A percentile compares a stretch with the other conserved stretches of the same genome.
Evolutionary conservation across 345 rosid species (phyloP).

Genomic region (Acer saccharum): DNA sequence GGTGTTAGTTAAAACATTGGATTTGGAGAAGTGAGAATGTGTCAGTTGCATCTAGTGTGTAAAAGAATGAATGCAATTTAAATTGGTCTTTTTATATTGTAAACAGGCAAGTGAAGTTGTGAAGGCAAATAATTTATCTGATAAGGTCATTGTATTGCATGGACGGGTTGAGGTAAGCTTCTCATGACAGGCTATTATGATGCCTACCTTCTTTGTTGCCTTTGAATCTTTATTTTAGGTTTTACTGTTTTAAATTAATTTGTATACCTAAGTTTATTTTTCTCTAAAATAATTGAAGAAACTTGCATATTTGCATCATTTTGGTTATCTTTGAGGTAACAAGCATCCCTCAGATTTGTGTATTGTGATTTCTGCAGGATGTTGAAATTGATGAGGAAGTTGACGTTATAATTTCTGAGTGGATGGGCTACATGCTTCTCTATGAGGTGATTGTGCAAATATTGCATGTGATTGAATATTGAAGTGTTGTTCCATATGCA

Average conservation of each 20-base stretch:
- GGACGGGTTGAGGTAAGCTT: constrained; percentile 93
- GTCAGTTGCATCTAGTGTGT: background rate
- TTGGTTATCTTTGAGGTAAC: background rate
- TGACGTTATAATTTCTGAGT: constrained; percentile 93
- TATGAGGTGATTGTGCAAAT: constrained; percentile 69
- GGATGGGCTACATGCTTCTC: constrained; percentile 99
- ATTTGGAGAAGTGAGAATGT: background rate
- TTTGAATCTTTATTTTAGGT: background rate
- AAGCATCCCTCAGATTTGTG: background rate
- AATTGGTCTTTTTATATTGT: constrained; percentile 21
- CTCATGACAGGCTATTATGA: constrained; percentile 9
- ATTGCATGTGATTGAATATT: constrained; percentile 17
- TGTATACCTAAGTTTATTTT: background rate
- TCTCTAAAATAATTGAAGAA: background rate
- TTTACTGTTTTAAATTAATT: background rate
- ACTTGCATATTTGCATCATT: background rate
- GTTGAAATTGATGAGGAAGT: constrained; percentile 93
- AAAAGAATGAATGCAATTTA: background rate
- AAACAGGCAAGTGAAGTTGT: constrained; percentile 94
- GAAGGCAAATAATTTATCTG: constrained; percentile 87
- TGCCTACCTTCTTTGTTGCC: background rate
- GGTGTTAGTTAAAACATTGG: background rate
- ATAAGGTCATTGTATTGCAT: constrained; percentile 79
- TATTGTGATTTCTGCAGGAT: constrained; percentile 60
- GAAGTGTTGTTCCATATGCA: constrained; percentile 2